Percentiles rank a stretch among this genome's conserved stretches.
These are phyloP conservation scores for Alisma plantagoaquatica DNA, from an alignment of 106 monocot genomes.

Conservation along the genomic window DNA sequence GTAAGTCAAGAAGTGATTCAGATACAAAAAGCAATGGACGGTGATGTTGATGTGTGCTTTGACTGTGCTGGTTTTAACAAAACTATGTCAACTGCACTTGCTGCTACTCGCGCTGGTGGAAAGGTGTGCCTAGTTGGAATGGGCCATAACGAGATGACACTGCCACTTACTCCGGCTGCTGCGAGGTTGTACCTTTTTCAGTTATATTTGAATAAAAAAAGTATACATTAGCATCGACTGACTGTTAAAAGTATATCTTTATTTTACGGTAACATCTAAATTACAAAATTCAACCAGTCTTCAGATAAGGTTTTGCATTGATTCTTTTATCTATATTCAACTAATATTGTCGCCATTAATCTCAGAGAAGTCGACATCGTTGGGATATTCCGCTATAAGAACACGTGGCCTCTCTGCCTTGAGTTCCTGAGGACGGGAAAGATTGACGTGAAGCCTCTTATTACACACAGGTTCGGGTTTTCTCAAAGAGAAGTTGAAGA, in stretches of 20 bases:
- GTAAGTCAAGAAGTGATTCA: no score
- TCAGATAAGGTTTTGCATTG: no score
- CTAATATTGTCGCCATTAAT: no score
- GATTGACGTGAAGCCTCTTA: constrained; percentile 89
- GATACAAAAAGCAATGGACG: constrained; percentile 54
- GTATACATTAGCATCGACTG: no score
- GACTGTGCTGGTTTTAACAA: constrained; percentile 92
- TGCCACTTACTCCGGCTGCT: constrained; percentile 62
- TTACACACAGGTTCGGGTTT: constrained; percentile 91
- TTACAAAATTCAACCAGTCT: no score
- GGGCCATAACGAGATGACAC: constrained; percentile 89
- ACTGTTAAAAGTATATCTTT: no score
- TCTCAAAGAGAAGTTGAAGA: constrained; percentile 91
- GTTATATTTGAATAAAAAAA: no score
- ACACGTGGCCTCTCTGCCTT: constrained; percentile 92
- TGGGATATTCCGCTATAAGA: constrained; percentile 86
- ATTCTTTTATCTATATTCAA: no score
- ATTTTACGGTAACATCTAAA: no score
- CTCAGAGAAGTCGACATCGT: constrained; percentile 86
- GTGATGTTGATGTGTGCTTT: constrained; percentile 65
- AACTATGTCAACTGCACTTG: constrained; percentile 83
- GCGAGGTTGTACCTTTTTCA: constrained; percentile 78
- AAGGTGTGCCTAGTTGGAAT: constrained; percentile 88
- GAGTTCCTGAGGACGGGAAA: constrained; percentile 71
- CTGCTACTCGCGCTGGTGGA: constrained; percentile 66